Evolutionary conservation across 345 rosid species (phyloP), one percentile per base, ranked within the genome.

Genomic region (Gossypium thurberi): DNA sequence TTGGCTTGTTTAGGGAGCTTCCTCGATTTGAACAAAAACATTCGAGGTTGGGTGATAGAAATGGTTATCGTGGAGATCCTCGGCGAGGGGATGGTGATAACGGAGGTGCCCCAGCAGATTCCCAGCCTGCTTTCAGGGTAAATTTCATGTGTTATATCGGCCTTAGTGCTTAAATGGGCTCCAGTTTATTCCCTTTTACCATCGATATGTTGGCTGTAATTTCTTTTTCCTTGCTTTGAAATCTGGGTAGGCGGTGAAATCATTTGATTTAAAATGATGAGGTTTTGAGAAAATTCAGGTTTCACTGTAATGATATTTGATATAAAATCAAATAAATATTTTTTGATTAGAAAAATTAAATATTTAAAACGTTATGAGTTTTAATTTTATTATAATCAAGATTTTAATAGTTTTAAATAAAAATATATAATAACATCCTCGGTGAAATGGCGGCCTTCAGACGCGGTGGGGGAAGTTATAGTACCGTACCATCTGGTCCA

Each of bases 31-130:
- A 90, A 18, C 97, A 93, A 76, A 95, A 93, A 79, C 61, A 62
- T 69, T 81, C 94, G 74, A 86, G 88, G 71, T 85, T 85, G 46
- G 90, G 97, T 61, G 96, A 91, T 64, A 84, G 93, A 25, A 95
- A 89, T 78, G 97, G 92, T 7, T 93, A 93, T 85, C 90, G 98
- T 60, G 84, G 92, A 58, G 97, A 87, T 67, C 86, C 91, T 0
- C 84, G 91, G 40, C 40, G 89, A 90, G 63, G 92, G 90, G 90
- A 93, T 26, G 73, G 73, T 70, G 95, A 89, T 77, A 91, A 93
- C 78, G 89, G 90, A 62, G 93, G 91, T 56, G 95, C 95, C 43
- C 98, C 98, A 40, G 93, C 95, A 47, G 97, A 91, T 76, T 93
- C 84, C 81, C 78, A 87, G 56, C 98, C 98, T 62, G 82, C 92